A percentile compares a stretch with the other conserved stretches of the same genome.
phyloP scores from a whole-genome alignment of 2,329 filamentous ascomycete species.

The Cladophialophora psammophila region DNA sequence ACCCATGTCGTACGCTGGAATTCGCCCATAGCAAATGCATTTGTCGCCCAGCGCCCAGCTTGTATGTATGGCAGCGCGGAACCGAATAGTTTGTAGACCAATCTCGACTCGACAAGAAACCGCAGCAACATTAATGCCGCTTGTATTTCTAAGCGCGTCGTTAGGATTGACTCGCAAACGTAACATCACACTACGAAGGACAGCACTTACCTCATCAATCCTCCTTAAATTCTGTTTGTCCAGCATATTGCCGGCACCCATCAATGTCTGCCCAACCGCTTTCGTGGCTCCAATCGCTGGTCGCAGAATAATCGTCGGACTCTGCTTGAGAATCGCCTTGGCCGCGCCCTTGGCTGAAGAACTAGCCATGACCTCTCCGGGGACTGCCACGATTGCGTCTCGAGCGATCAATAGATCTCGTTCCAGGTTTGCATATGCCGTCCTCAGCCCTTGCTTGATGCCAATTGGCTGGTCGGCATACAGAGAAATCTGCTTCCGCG shows the following conservation, averaged over 20 bases:
- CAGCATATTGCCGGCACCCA: conserved; percentile 90
- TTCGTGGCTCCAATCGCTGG: conserved; percentile 91
- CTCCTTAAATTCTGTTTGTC: conserved; percentile 82
- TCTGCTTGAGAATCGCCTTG: conserved; percentile 76
- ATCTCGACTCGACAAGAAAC: not conserved
- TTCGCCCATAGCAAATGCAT: not conserved
- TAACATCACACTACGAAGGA: not conserved
- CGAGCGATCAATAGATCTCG: conserved; percentile 85
- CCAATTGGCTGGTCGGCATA: conserved; percentile 95
- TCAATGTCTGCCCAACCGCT: conserved; percentile 83
- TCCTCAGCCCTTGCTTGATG: conserved; percentile 82
- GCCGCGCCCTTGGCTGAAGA: conserved; percentile 81
- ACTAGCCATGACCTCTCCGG: conserved; percentile 88
- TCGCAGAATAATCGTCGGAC: conserved; percentile 90
- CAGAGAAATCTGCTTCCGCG: conserved; percentile 80
- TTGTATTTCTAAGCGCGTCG: conserved; percentile 36
- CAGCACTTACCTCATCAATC: conserved; percentile 81
- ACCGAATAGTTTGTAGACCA: not conserved
- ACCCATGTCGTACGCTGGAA: conserved; percentile 9
- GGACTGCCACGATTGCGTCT: conserved; percentile 94
- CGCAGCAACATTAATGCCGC: conserved; percentile 28
- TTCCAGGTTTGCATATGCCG: conserved; percentile 81
- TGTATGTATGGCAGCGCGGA: not conserved
- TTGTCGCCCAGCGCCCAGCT: not conserved
- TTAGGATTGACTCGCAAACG: conserved; percentile 16